Conservation (phyloP, 768 basidiomycete genomes). For the Boletellus emodensis region DNA sequence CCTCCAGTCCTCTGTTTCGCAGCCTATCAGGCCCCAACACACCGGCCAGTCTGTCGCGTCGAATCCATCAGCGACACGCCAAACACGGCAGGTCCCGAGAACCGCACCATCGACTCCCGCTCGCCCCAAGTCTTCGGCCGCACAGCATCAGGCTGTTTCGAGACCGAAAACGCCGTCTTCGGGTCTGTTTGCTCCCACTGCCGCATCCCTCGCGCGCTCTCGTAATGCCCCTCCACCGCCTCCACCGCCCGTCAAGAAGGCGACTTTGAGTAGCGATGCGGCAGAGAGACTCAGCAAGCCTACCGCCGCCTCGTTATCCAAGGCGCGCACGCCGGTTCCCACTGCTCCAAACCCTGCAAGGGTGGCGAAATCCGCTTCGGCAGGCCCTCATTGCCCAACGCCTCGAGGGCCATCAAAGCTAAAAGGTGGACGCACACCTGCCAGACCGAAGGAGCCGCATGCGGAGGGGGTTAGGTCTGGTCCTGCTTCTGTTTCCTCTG, state of each 20-base stretch:
- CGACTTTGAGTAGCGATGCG: constrained; percentile 47
- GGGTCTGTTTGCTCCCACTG: constrained; percentile 77
- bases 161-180: constrained; percentile 62
- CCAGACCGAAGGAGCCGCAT: constrained; percentile 23
- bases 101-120: constrained; percentile 31
- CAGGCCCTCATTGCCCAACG: constrained; percentile 24
- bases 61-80: constrained; percentile 26
- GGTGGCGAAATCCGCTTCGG: constrained; percentile 28
- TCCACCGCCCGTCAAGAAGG: constrained; percentile 51
- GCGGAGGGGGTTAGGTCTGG: constrained; percentile 16
- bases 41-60: constrained; percentile 41
- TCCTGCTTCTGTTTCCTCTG: constrained; percentile 25
- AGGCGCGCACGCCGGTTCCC: constrained; percentile 41
- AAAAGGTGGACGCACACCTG: constrained; percentile 24
- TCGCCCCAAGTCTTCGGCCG: constrained; percentile 36
- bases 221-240: constrained; percentile 48
- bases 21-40: constrained; percentile 35
- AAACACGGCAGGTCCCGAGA: constrained; percentile 22
- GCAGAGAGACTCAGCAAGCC: constrained; percentile 75
- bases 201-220: constrained; percentile 71
- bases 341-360: constrained; percentile 16
- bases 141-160: constrained; percentile 15
- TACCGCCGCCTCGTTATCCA: constrained; percentile 73
- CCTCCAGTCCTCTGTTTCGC: constrained; percentile 35
- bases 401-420: constrained; percentile 30